Evolutionary conservation across 2,329 filamentous ascomycete species (phyloP).

Genomic region (Plectosphaerella sp.): DNA sequence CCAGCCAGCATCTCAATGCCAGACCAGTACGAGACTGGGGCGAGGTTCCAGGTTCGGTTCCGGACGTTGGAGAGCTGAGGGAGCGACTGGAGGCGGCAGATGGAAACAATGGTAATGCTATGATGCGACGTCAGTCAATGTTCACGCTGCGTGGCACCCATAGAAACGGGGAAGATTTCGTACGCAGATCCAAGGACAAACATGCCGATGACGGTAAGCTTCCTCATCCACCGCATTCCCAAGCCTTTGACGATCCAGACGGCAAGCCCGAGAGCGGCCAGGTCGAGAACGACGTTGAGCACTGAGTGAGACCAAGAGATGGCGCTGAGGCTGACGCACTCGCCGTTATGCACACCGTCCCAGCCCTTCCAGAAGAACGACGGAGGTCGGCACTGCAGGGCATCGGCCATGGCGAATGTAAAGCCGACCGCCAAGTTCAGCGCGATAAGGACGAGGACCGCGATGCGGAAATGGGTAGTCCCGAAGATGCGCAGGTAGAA

Average conservation of each 20-base stretch:
- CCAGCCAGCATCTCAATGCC: constrained; percentile 44
- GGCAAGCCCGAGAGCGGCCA: background rate
- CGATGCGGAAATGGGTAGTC: background rate
- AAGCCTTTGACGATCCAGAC: background rate
- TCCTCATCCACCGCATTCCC: background rate
- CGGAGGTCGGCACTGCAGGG: background rate
- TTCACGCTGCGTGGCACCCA: background rate
- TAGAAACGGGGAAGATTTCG: background rate
- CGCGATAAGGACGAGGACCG: constrained; percentile 22
- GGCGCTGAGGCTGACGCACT: background rate
- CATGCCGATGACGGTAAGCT: background rate
- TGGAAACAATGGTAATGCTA: constrained; percentile 18
- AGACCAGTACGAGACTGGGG: constrained; percentile 41
- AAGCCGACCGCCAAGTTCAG: constrained; percentile 36
- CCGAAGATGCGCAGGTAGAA: background rate
- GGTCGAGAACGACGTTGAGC: background rate
- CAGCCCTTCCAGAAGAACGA: background rate
- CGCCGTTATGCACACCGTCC: background rate
- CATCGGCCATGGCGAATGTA: constrained; percentile 20
- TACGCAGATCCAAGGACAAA: background rate
- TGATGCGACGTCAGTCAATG: background rate
- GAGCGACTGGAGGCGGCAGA: constrained; percentile 15
- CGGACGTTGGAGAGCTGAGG: background rate
- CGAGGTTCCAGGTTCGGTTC: constrained; percentile 40
- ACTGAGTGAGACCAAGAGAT: background rate